Evolutionary conservation across 2,329 filamentous ascomycete species (phyloP).

Genomic region (Fusarium oxysporum): DNA sequence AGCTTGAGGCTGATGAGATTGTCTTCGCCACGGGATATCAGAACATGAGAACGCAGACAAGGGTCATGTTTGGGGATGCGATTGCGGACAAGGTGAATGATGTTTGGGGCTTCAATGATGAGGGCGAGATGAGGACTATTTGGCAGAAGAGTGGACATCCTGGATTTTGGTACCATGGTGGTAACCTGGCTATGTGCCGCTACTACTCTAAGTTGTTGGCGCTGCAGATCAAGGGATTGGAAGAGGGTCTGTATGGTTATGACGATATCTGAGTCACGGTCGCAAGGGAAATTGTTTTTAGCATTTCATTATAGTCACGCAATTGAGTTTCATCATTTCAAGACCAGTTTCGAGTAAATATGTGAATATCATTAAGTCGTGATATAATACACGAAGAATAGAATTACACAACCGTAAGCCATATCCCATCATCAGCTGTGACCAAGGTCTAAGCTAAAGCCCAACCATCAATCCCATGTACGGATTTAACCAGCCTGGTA

Average conservation of each 20-base stretch:
- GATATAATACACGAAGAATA: background rate
- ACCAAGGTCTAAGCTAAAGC: fast-evolving
- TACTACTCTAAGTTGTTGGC: slow-evolving; percentile 68
- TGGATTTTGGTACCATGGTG: slow-evolving; percentile 74
- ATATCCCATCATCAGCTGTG: no score
- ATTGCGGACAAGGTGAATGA: slow-evolving; percentile 68
- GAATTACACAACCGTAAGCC: background rate
- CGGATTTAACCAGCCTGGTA: slow-evolving; percentile 77
- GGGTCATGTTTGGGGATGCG: slow-evolving; percentile 70
- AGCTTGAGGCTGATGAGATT: slow-evolving; percentile 71
- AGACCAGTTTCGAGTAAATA: fast-evolving
- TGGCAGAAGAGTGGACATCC: slow-evolving; percentile 72
- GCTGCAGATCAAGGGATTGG: slow-evolving; percentile 62
- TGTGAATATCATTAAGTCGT: background rate
- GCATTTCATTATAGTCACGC: background rate
- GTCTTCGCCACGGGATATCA: slow-evolving; percentile 74
- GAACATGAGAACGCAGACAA: slow-evolving; percentile 74
- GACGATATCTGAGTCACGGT: slow-evolving; percentile 41
- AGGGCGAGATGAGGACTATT: slow-evolving; percentile 66
- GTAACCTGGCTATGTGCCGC: slow-evolving; percentile 71
- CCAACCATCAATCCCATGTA: no score
- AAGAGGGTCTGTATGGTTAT: slow-evolving; percentile 52
- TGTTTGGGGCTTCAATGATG: slow-evolving; percentile 71
- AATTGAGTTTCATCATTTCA: background rate
- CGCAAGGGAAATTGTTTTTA: background rate